A percentile compares a stretch with the other conserved stretches of the same genome.
These are phyloP conservation scores for Porphyra umbilicalis DNA, from an alignment of 31 red algal genomes.

Conservation along the genomic window DNA sequence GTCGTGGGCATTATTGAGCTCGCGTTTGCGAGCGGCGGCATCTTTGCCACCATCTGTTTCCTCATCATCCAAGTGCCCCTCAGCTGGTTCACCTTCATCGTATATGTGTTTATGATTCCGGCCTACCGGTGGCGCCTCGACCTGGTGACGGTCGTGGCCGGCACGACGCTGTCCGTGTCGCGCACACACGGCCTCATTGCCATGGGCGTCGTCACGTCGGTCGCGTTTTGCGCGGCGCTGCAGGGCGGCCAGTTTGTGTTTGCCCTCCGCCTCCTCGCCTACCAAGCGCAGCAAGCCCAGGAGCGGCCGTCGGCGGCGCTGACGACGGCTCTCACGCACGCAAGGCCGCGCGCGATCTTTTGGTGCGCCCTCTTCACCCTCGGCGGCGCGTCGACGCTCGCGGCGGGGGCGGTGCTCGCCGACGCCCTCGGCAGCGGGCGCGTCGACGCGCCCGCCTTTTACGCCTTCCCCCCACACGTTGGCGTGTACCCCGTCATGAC, in stretches of 20 bases:
- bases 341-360: background rate
- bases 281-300: background rate
- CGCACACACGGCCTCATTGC: background rate
- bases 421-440: background rate
- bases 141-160: background rate
- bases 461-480: background rate
- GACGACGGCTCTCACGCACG: background rate
- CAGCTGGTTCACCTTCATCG: background rate
- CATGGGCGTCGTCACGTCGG: background rate
- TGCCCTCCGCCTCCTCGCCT: background rate
- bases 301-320: background rate
- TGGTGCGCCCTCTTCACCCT: background rate
- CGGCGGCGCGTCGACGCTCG: background rate
- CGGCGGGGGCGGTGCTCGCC: background rate
- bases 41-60: background rate
- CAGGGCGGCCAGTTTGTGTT: background rate
- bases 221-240: background rate
- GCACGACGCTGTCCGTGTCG: background rate
- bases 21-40: background rate
- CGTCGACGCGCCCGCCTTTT: background rate
- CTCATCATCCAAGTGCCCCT: background rate
- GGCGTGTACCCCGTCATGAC: background rate
- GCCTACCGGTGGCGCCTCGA: background rate
- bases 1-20: background rate
- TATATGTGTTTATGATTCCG: background rate